Evolutionary conservation across 805 yeast genomes (phyloP), one percentile per base, ranked within the genome.

Genomic region (Ogataea salicorniae): DNA sequence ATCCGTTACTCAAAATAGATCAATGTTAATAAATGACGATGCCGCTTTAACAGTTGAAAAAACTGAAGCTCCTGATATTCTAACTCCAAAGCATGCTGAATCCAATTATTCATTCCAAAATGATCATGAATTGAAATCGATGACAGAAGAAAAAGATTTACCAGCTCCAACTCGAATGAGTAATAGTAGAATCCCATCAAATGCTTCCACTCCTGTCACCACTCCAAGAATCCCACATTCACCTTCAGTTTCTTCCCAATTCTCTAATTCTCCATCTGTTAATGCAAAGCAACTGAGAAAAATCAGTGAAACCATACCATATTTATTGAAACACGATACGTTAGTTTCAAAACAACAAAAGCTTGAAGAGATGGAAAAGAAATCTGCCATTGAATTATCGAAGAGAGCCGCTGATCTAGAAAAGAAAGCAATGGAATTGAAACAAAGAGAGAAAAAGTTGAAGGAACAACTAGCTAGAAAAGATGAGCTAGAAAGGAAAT

Each of bases 241-340:
- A 3, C 61, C 67, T 1, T 53, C 60, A 15, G 42, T 53, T 5
- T 50, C 51, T 22, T 56, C 55, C 18, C 56, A 52, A 41, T 52
- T 51, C 41, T 57, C 61, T 11, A 50, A 54, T 13, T 56, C 63
- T 22, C 67, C 67, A 14, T 51, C 57, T 22, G 59, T 62, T 38
- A 76, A 76, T 44, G 77, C 87, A 53, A 74, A 74, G 54, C 87
- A 84, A 65, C 69, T 87, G 54, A 74, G 95, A 61, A 86, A 83
- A 60, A 81, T 87, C 47, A 83, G 90, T 39, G 92, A 85, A 60
- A 87, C 94, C 1, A 87, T 87, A 22, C 95, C 95, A n/a, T 87
- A 87, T 56, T 84, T 85, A 34, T 69, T 87, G 52, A 77, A 87
- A 61, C 92, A 86, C 63, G 92, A 87, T 64, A 76, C 84, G 48